phyloP scores from a whole-genome alignment of 331 rosid genomes.

The Pyracantha coccinea region DNA sequence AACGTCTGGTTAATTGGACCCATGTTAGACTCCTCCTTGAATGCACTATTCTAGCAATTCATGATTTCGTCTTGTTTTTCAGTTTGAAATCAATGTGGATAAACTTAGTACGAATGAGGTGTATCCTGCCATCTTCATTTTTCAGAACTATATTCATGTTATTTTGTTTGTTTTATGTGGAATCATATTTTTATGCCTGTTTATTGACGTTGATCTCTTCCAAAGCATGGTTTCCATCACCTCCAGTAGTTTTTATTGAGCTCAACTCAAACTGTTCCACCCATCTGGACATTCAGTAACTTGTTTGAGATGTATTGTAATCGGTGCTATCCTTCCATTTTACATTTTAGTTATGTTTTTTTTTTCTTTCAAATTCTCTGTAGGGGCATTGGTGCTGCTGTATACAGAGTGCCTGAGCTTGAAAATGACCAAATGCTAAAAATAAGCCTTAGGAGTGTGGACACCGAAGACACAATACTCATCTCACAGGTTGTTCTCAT shows the following conservation, averaged over 20 bases:
- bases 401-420: slow-evolving; percentile 61
- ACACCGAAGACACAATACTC: slow-evolving; percentile 58
- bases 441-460: slow-evolving; percentile 70
- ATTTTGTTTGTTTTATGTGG: not conserved
- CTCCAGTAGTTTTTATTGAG: not conserved
- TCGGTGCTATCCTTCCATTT: not conserved
- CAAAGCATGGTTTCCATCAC: not conserved
- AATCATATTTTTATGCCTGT: not conserved
- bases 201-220: not conserved
- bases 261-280: not conserved
- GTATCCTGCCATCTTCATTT: not conserved
- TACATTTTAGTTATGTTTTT: not conserved
- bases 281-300: not conserved
- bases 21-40: not conserved
- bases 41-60: not conserved
- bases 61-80: not conserved
- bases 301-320: not conserved
- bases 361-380: not conserved
- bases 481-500: slow-evolving; percentile 54
- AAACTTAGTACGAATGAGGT: not conserved
- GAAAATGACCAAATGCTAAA: slow-evolving; percentile 51
- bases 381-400: slow-evolving; percentile 85
- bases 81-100: not conserved
- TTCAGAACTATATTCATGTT: not conserved
- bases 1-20: not conserved